A percentile compares a stretch with the other conserved stretches of the same genome.
These are phyloP conservation scores for Neonectria faginata DNA, from an alignment of 2,329 filamentous ascomycete genomes.

Conservation along the genomic window DNA sequence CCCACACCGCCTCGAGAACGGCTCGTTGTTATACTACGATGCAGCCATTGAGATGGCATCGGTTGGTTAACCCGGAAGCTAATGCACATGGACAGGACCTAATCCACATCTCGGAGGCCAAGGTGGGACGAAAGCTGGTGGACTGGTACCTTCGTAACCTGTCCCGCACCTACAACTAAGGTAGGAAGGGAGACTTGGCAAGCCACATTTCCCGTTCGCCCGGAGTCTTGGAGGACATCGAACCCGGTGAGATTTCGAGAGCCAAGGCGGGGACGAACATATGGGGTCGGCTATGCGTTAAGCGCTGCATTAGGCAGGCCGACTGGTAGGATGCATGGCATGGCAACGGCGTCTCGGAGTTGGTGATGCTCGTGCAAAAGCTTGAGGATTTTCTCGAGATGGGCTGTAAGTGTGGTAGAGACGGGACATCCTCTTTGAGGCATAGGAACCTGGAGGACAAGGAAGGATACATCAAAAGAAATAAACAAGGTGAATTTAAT, in stretches of 20 bases:
- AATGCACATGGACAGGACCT: constrained; percentile 72
- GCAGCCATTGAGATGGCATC: constrained; percentile 2
- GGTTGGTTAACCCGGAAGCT: constrained; percentile 31
- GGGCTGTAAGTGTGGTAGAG: constrained; percentile 45
- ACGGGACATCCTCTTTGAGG: constrained; percentile 44
- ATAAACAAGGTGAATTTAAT: constrained; percentile 37
- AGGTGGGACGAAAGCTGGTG: constrained; percentile 95
- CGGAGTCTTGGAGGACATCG: constrained; percentile 29
- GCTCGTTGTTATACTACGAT: constrained; percentile 36
- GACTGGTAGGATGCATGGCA: constrained; percentile 53
- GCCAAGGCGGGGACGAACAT: constrained; percentile 39
- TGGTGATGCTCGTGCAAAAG: constrained; percentile 52
- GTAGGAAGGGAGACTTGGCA: constrained; percentile 40
- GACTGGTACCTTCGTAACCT: constrained; percentile 99
- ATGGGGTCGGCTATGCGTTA: constrained; percentile 42
- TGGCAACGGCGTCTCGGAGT: constrained; percentile 58
- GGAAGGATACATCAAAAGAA: constrained; percentile 41
- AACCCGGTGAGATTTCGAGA: constrained; percentile 25
- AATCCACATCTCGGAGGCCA: constrained; percentile 98
- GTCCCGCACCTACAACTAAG: constrained; percentile 84
- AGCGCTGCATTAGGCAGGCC: constrained; percentile 49
- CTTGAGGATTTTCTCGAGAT: constrained; percentile 47
- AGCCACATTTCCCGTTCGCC: constrained; percentile 41
- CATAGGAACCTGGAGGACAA: constrained; percentile 41
- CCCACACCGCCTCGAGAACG: constrained; percentile 8